Base-by-base conservation (phyloP, 176 grass and related monocot species). In the Bromus sterilis region DNA sequence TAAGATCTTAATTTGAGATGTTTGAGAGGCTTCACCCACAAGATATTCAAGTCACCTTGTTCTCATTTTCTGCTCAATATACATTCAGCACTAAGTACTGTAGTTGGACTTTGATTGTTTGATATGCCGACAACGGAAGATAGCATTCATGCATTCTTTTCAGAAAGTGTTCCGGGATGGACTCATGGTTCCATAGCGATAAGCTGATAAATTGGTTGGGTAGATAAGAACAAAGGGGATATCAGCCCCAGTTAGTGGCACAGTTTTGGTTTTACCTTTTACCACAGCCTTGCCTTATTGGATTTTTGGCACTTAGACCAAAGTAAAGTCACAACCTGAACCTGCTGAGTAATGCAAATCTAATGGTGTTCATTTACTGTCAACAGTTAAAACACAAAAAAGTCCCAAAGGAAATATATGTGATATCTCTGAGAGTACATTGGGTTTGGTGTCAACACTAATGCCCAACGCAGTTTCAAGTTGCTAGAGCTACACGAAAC, bases 21-120 rank as follows among this genome's bases (percentile, higher is more conserved):
- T 37, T 51, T n/a, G 48, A 75, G 37, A 36, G 80, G 14, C 49
- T 81, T 86, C 60, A 39, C 29, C 56, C 49, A 66, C 49, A 82
- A 71, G 64, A 56, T 2, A 20, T 76, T 71, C 59, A 74, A 83
- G 66, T 68, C 69, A 59, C 24, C 46, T 75, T 66, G 74, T 72
- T 55, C 63, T 75, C 36, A 14, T 83, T 71, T 56, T 42, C 28
- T 63, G 2, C 21, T 56, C 41, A 44, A 23, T 83, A 23, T 59
- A 51, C 74, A 80, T 30, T 76, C 49, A 61, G 62, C 18, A 75
- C 51, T 62, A 21, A 62, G 63, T 62, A 77, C 55, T 46, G 42
- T 36, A 43, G 57, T 71, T 89, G 71, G 72, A 63, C 56, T 24
- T 79, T 35, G 55, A 77, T 85, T 81, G 58, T 89, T 85, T 89